Percentiles rank a stretch among this genome's conserved stretches.
These are phyloP conservation scores for Teunomyces tritomae DNA, from an alignment of 805 yeast genomes.

Conservation along the genomic window DNA sequence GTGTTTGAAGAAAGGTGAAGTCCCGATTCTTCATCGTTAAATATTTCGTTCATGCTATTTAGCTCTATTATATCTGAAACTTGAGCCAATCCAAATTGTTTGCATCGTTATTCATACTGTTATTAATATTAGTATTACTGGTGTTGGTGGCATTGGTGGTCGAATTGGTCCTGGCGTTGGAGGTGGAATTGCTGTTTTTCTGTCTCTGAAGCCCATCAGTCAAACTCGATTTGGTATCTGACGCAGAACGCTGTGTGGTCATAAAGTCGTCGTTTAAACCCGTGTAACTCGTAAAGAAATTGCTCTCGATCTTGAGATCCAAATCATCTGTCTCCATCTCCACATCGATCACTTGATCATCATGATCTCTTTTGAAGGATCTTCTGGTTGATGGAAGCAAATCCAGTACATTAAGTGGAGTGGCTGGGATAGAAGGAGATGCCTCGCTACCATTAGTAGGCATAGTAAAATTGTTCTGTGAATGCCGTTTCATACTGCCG, in stretches of 20 bases:
- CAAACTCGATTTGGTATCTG: slow-evolving; percentile 5
- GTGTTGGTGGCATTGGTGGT: neutral
- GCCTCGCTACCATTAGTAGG: slow-evolving; percentile 4
- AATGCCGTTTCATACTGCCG: neutral
- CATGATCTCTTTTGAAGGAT: neutral
- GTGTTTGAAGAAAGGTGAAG: neutral
- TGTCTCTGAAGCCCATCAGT: slow-evolving; percentile 4
- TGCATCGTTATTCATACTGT: slow-evolving; percentile 13
- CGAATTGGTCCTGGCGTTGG: no score
- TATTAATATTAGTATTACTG: neutral
- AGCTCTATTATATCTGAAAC: slow-evolving; percentile 20
- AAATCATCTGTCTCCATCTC: slow-evolving; percentile 7
- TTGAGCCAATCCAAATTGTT: slow-evolving; percentile 33
- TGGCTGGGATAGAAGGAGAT: slow-evolving; percentile 10
- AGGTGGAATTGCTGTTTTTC: neutral
- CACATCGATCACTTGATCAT: slow-evolving; percentile 5
- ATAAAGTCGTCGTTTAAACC: slow-evolving; percentile 13
- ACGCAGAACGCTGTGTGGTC: neutral
- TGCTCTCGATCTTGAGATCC: slow-evolving; percentile 10
- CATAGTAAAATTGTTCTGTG: neutral
- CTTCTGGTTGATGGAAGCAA: slow-evolving; percentile 7
- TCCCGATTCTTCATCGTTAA: no score
- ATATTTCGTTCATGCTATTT: neutral
- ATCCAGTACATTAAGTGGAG: slow-evolving; percentile 12
- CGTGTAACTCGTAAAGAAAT: slow-evolving; percentile 23